Percentiles rank a stretch among this genome's conserved stretches.
Conservation (phyloP, 208 protist species). For the Phytomonas sp. region DNA sequence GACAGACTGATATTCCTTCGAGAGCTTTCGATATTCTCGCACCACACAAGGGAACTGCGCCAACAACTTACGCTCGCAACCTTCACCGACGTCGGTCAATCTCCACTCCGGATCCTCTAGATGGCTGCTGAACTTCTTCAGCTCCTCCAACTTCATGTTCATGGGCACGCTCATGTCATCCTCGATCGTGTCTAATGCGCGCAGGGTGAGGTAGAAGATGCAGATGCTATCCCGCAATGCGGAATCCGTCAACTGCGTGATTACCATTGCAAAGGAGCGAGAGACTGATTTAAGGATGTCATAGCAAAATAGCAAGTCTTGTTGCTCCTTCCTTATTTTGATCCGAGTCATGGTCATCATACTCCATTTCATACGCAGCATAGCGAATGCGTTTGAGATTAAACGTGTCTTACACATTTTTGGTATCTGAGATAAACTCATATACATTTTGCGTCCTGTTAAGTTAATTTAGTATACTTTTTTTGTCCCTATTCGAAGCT, state of each 20-base stretch:
- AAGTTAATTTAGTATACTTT: no score
- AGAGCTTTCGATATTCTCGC: constrained; percentile 52
- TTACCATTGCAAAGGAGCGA: constrained; percentile 92
- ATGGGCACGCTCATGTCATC: constrained; percentile 87
- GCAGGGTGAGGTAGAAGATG: constrained; percentile 95
- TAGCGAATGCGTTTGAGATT: constrained; percentile 25
- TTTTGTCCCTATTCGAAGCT: no score
- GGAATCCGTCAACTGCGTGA: constrained; percentile 75
- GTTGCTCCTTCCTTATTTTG: constrained; percentile 27
- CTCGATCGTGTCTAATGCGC: constrained; percentile 93
- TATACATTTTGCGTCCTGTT: no score
- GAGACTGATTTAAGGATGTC: constrained; percentile 79
- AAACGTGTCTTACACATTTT: constrained; percentile 19
- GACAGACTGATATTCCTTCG: constrained; percentile 68
- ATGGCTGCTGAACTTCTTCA: constrained; percentile 74
- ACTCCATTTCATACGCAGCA: constrained; percentile 57
- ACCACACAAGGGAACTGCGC: constrained; percentile 61
- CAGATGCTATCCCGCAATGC: constrained; percentile 88
- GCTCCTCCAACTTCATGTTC: constrained; percentile 53
- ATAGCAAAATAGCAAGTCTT: constrained; percentile 86
- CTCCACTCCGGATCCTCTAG: constrained; percentile 41
- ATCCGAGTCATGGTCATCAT: constrained; percentile 22
- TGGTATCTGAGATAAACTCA: background rate
- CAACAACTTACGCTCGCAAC: constrained; percentile 63
- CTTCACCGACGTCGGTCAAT: constrained; percentile 48